These are phyloP conservation scores for Colletotrichum lupini DNA, from an alignment of 2,329 filamentous ascomycete genomes.

Conservation along the genomic window DNA sequence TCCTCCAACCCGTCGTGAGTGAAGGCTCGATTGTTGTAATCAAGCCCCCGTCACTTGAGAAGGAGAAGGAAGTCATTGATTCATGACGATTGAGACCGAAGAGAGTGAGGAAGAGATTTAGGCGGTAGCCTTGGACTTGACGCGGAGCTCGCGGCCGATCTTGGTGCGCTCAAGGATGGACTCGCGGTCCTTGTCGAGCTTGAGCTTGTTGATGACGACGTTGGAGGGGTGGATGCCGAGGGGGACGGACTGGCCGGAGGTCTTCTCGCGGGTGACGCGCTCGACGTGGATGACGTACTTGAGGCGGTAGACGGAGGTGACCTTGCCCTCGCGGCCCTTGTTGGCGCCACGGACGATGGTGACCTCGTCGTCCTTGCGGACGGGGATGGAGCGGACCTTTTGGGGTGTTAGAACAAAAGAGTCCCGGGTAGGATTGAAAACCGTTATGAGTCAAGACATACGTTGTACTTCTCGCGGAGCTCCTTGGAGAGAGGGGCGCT, in stretches of 20 bases:
- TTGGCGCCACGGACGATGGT: slow-evolving; percentile 90
- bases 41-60: background rate
- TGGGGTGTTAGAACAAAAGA: background rate
- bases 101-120: slow-evolving; percentile 50
- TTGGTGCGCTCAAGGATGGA: slow-evolving; percentile 87
- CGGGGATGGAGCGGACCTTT: slow-evolving; percentile 92
- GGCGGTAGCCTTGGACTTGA: slow-evolving; percentile 76
- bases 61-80: background rate
- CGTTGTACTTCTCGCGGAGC: slow-evolving; percentile 98
- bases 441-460: slow-evolving; percentile 57
- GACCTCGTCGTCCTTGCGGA: slow-evolving; percentile 98
- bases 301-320: slow-evolving; percentile 96
- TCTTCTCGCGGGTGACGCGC: slow-evolving; percentile 97
- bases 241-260: slow-evolving; percentile 94
- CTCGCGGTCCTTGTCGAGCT: slow-evolving; percentile 96
- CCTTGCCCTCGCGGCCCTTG: slow-evolving; percentile 99
- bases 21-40: background rate
- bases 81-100: background rate
- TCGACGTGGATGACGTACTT: slow-evolving; percentile 99
- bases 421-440: no score
- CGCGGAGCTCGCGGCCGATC: slow-evolving; percentile 79
- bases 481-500: slow-evolving; percentile 96
- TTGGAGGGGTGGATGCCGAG: slow-evolving; percentile 96
- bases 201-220: slow-evolving; percentile 98
- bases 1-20: background rate